Percentiles rank a stretch among this genome's conserved stretches.
These are phyloP conservation scores for Pyrenochaeta sp. DNA, from an alignment of 2,329 filamentous ascomycete species.

Conservation along the genomic window DNA sequence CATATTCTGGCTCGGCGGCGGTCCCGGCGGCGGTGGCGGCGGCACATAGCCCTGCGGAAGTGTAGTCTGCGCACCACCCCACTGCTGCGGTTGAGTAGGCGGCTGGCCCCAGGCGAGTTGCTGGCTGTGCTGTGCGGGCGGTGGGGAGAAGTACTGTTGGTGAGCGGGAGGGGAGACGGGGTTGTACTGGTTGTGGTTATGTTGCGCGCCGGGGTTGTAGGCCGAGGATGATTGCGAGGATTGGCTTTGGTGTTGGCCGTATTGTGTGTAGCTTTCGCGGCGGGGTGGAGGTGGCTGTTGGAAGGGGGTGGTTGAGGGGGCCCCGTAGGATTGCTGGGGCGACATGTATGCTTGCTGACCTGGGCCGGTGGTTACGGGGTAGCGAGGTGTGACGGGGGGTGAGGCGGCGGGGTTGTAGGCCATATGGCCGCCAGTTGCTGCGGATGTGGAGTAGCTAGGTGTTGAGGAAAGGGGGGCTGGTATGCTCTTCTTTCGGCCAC, in stretches of 20 bases:
- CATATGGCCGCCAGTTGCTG: slow-evolving; percentile 41
- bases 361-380: slow-evolving; percentile 45
- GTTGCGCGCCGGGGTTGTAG: slow-evolving; percentile 58
- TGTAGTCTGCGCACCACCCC: slow-evolving; percentile 56
- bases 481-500: slow-evolving; percentile 44
- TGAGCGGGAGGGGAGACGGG: slow-evolving; percentile 63
- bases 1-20: slow-evolving; percentile 62
- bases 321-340: slow-evolving; percentile 35
- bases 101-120: slow-evolving; percentile 64
- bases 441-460: slow-evolving; percentile 46
- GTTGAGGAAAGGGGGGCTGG: slow-evolving; percentile 50
- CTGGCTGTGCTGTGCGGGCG: slow-evolving; percentile 45
- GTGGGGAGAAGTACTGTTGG: slow-evolving; percentile 63
- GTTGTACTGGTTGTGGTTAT: slow-evolving; percentile 50
- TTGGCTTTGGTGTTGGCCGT: slow-evolving; percentile 26
- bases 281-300: slow-evolving; percentile 38
- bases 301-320: slow-evolving; percentile 32
- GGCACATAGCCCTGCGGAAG: slow-evolving; percentile 71
- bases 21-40: slow-evolving; percentile 71
- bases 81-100: slow-evolving; percentile 62
- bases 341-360: slow-evolving; percentile 44
- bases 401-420: slow-evolving; percentile 60
- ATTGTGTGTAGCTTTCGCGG: slow-evolving; percentile 44
- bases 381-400: slow-evolving; percentile 56
- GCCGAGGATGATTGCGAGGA: slow-evolving; percentile 31